Evolutionary conservation across 208 protist species (phyloP).

Genomic region (Blechomonas ayalai): DNA sequence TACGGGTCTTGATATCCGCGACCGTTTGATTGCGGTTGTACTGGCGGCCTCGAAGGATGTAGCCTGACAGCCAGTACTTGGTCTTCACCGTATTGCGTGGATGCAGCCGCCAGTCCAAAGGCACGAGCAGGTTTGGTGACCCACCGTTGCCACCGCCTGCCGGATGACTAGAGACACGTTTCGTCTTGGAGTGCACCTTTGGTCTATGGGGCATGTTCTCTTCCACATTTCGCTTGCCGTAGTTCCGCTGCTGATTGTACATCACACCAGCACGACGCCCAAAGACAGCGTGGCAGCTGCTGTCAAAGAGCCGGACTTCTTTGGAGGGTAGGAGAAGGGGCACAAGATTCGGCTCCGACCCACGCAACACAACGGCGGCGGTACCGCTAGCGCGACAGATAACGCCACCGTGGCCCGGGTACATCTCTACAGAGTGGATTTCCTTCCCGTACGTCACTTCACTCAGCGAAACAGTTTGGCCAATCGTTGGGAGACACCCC

Average conservation of each 20-base stretch:
- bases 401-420: conserved; percentile 80
- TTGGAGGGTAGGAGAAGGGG: conserved; percentile 87
- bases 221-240: conserved; percentile 62
- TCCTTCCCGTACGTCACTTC: conserved; percentile 90
- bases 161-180: conserved; percentile 81
- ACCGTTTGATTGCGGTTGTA: conserved; percentile 80
- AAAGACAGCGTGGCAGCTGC: conserved; percentile 78
- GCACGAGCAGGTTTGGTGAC: conserved; percentile 78
- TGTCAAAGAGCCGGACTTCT: conserved; percentile 89
- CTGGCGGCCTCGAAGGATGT: conserved; percentile 83
- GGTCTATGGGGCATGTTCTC: conserved; percentile 79
- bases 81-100: conserved; percentile 83
- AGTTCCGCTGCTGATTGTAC: conserved; percentile 84
- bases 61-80: conserved; percentile 91
- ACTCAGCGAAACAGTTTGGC: conserved; percentile 78
- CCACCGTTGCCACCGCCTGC: conserved; percentile 85
- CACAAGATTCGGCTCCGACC: conserved; percentile 81
- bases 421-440: conserved; percentile 89
- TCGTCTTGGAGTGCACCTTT: conserved; percentile 78
- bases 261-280: conserved; percentile 84
- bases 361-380: conserved; percentile 80
- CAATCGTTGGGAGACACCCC: conserved; percentile 82
- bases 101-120: conserved; percentile 88
- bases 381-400: conserved; percentile 81
- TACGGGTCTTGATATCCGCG: conserved; percentile 87